Evolutionary conservation across 116 monocot species (phyloP).

Genomic region (Thalassia testudinum): DNA sequence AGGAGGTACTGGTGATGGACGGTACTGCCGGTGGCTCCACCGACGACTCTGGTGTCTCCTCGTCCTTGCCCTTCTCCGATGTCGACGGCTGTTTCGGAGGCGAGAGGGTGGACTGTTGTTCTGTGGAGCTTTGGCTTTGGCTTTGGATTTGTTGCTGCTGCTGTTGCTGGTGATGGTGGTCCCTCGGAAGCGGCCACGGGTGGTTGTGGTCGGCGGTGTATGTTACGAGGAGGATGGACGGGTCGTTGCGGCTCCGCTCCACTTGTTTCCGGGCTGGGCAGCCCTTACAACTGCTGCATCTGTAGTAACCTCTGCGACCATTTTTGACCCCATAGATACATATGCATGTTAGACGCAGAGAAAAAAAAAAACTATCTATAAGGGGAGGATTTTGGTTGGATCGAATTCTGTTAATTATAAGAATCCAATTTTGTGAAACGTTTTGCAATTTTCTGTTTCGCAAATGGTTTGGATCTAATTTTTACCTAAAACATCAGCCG

Average conservation of each 20-base stretch:
- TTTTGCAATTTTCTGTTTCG: not conserved
- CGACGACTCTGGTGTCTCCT: not conserved
- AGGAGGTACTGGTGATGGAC: not conserved
- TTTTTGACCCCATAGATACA: no score
- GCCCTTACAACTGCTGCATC: conserved; percentile 22
- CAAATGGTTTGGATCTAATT: no score
- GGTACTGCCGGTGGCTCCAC: not conserved
- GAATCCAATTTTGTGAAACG: not conserved
- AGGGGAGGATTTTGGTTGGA: no score
- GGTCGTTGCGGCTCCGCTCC: conserved; percentile 38
- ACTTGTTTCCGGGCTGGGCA: conserved; percentile 57
- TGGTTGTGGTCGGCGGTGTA: conserved; percentile 51
- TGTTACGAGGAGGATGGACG: conserved; percentile 28
- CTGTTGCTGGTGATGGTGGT: no score
- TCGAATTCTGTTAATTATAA: not conserved
- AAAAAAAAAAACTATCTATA: no score
- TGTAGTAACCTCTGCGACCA: conserved; percentile 26
- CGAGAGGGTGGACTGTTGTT: not conserved
- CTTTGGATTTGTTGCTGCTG: not conserved
- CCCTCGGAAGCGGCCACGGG: conserved; percentile 23
- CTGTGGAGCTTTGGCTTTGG: not conserved
- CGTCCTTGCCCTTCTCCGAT: not conserved
- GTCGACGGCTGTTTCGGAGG: not conserved
- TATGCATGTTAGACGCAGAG: no score
- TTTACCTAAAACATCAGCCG: no score